Evolutionary conservation across 805 yeast species (phyloP), one percentile per base, ranked within the genome.

Genomic region (Kurtzmaniella cleridarum): DNA sequence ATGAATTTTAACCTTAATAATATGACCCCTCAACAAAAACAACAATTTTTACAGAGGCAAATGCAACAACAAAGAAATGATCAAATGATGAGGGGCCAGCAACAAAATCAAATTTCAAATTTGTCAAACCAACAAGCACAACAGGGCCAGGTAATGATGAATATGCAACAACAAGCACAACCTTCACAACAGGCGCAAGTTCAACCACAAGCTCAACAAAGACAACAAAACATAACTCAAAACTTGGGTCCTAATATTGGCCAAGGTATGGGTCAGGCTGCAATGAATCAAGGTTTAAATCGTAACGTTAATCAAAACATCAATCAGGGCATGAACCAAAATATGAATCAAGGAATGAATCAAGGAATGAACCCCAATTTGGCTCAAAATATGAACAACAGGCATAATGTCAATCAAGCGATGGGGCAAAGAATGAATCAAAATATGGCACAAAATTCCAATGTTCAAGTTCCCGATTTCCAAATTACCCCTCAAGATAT

Each of bases 401-500:
- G 24, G 8, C 24, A 20, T 5, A 20, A 20, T 20, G 24, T 20
- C 24, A 20, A 8, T 20, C 24, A 20, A 20, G 24, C 7, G 8
- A 31, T 17, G 17, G n/a, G 16, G 23, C 32, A 20, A 30, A 32
- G 32, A 32, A 27, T 9, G 24, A 31, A n/a, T 28, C 23, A 17
- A 15, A 16, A 30, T 26, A 20, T 20, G 24, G 24, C 24, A 5
- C 24, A 20, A 20, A 20, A 20, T 20, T 32, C 43, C 33, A 18
- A 34, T 35, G 23, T 36, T 11, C 53, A 57, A 36, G 59, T 56
- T 3, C 69, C 68, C 3, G 54, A 52, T 41, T 54, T 59, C 32
- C 56, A 50, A 32, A 58, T 64, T 15, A 59, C 67, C 11, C 64
- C 59, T 6, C 69, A 66, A 36, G 74, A 68, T 41, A 53, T 64